Percentiles rank a stretch among this genome's conserved stretches.
phyloP scores from a whole-genome alignment of 306 rosid species.

The Psophocarpus tetragonolobus region DNA sequence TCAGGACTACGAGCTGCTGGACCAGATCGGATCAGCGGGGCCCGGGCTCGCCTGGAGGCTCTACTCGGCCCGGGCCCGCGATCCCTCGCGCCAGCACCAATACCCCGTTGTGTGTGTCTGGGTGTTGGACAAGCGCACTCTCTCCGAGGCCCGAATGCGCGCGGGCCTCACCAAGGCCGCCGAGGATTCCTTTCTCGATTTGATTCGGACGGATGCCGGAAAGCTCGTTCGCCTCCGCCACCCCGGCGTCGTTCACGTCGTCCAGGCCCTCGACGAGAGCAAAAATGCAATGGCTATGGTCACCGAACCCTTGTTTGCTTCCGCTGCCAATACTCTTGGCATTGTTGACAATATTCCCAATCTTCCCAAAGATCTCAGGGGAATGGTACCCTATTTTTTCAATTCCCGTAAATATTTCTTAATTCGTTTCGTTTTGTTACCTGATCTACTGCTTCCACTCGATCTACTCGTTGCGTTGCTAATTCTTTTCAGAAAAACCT shows the following conservation, averaged over 20 bases:
- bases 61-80: conserved; percentile 80
- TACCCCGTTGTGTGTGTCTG: conserved; percentile 89
- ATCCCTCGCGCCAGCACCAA: conserved; percentile 77
- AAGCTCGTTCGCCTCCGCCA: conserved; percentile 85
- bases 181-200: conserved; percentile 79
- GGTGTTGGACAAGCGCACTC: conserved; percentile 79
- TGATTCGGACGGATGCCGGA: conserved; percentile 80
- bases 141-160: conserved; percentile 71
- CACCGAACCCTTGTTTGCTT: conserved; percentile 91
- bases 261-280: conserved; percentile 92
- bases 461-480: neutral
- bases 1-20: conserved; percentile 86
- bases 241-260: conserved; percentile 94
- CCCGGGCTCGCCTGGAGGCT: conserved; percentile 86
- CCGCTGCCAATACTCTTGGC: conserved; percentile 87
- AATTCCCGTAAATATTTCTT: neutral
- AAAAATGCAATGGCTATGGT: conserved; percentile 99
- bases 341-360: conserved; percentile 60
- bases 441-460: neutral
- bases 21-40: conserved; percentile 97
- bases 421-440: neutral
- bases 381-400: conserved; percentile 52
- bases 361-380: conserved; percentile 87
- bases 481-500: neutral
- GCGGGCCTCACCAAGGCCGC: conserved; percentile 77